Evolutionary conservation across 2,329 filamentous ascomycete genomes (phyloP), one percentile per base, ranked within the genome.

Genomic region (Mariannaea sp.): DNA sequence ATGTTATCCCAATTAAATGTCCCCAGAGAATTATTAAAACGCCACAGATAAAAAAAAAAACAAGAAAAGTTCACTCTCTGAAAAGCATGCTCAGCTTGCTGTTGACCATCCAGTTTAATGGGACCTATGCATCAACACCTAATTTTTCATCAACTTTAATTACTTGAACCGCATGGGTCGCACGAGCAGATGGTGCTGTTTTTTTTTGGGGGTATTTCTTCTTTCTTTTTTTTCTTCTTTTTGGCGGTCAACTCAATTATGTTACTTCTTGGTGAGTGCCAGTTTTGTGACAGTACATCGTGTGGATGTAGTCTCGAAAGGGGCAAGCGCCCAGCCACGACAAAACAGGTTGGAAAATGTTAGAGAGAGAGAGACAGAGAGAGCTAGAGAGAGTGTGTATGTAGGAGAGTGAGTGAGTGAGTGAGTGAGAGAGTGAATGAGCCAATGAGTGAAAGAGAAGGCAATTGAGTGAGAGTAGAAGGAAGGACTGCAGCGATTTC

Each of bases 21-120:
- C 8, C 7, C 12, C 14, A n/a, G 26, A 48, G 14, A 8, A 20
- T 17, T 38, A 48, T 49, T 14, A 53, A 54, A 39, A 40, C 45
- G 22, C 22, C 22, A 24, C 5, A 24, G 13, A 33, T 27, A 33
- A 45, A 35, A 17, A n/a, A 39, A 33, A 6, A n/a, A 7, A 20
- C 7, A 7, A 26, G 7, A 27, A 30, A 33, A 39, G 20, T 24
- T 14, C 39, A 29, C 44, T 29, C 27, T 13, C 33, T 27, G 20
- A 38, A 19, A 32, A 24, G 14, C 19, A 7, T 43, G 47, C 26
- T 17, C 12, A 13, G 19, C 40, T 38, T 19, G 4, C 29, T n/a
- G 38, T 40, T 22, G 29, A 49, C 44, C 44, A 38, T 29, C 12
- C 24, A 22, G 3, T 26, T 16, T 24, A n/a, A n/a, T n/a, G n/a